Conservation (phyloP, 306 rosid species). For the Gillenia trifoliata region DNA sequence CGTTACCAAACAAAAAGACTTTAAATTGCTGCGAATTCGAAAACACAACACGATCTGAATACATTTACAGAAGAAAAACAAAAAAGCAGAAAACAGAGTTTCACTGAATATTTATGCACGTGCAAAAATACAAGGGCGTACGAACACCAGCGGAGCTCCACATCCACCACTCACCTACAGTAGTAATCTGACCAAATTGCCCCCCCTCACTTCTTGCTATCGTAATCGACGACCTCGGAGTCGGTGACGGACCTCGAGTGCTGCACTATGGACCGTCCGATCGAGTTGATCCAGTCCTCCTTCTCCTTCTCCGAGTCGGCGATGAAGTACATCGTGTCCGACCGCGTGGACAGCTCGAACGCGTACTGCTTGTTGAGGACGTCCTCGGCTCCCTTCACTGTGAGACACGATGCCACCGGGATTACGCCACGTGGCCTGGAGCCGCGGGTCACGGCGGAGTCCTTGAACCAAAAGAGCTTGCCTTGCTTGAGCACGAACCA, state of each 20-base stretch:
- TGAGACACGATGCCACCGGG: slow-evolving; percentile 46
- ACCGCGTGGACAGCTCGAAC: slow-evolving; percentile 45
- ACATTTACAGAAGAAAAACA: slow-evolving; percentile 8
- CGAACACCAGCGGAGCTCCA: neutral
- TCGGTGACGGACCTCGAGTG: slow-evolving; percentile 66
- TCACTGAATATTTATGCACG: slow-evolving; percentile 9
- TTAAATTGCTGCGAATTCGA: neutral
- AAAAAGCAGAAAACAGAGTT: neutral
- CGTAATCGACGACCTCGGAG: slow-evolving; percentile 63
- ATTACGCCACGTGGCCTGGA: slow-evolving; percentile 27
- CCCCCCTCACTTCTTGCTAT: slow-evolving; percentile 32
- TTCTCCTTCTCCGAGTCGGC: slow-evolving; percentile 58
- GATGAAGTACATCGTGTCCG: slow-evolving; percentile 58
- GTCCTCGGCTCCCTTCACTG: slow-evolving; percentile 59
- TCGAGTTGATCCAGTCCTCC: slow-evolving; percentile 69
- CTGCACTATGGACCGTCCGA: slow-evolving; percentile 64
- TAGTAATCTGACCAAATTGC: neutral
- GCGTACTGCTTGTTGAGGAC: slow-evolving; percentile 42
- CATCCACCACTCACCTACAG: slow-evolving; percentile 2
- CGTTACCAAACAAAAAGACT: slow-evolving; percentile 7
- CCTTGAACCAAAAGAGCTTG: slow-evolving; percentile 38
- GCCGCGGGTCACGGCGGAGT: slow-evolving; percentile 15
- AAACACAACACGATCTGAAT: neutral
- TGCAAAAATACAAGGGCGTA: neutral
- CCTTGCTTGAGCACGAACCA: slow-evolving; percentile 40